Base-by-base conservation (phyloP, 176 grass and related monocot genomes). In the Oryza glaberrima region DNA sequence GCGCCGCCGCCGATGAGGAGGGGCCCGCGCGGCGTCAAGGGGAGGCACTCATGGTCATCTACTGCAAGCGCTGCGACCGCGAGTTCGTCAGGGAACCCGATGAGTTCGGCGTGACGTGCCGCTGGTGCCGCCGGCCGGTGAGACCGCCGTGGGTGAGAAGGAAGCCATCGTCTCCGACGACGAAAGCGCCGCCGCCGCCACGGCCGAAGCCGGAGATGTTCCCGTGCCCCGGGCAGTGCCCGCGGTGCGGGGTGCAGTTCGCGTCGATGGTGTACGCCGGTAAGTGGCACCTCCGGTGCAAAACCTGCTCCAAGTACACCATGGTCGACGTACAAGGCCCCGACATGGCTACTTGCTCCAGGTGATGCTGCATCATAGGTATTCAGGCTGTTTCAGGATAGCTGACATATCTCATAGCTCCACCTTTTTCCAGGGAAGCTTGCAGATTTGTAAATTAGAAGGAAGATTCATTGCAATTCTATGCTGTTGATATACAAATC, bases 211-310 rank as follows among this genome's bases (percentile, higher is more conserved):
- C 35, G 0, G 19, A 66, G 12, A 51, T 7, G 28, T 81, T 81
- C 47, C 47, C n/a, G 34, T 81, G 67, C 13, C 79, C 79, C 32
- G 66, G 26, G 7, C 3, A 5, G 67, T 70, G 79, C 67, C 79
- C 79, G 4, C 19, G 35, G 11, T 81, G 67, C 67, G 67, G 51
- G 67, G 30, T 12, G 79, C 79, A 71, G 79, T 71, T 70, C 67
- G 22, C 20, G 32, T 70, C 79, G 4, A 81, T 41, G 79, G 79
- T 81, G 30, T 41, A 32, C 20, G 20, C 12, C 32, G 79, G 67
- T 20, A 25, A n/a, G 9, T 81, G 67, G 32, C 48, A 35, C 13
- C 67, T 81, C 48, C 26, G 2, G 13, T 81, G 79, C 79, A 36
- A 54, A 32, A 35, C 36, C 11, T 81, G 79, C 47, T 32, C 35